Conservation (phyloP, 306 rosid species). For the Sicyos baderoa region DNA sequence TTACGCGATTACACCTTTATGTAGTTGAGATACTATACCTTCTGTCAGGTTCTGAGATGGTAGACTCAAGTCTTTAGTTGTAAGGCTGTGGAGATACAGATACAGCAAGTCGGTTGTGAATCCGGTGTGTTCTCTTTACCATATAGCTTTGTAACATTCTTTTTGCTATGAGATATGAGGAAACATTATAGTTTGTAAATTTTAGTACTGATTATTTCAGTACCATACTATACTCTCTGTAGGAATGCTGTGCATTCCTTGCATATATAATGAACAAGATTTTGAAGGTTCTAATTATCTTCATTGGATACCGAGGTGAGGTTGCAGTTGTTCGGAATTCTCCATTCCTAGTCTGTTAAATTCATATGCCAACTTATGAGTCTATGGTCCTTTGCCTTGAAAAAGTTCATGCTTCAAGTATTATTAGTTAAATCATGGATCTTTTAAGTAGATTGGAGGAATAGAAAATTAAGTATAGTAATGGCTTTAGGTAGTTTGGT, state of each 20-base stretch:
- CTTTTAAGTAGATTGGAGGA: neutral
- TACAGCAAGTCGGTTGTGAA: neutral
- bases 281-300: neutral
- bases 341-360: neutral
- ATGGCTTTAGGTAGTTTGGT: neutral
- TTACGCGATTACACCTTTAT: neutral
- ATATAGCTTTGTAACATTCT: neutral
- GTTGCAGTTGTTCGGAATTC: neutral
- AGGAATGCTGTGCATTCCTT: conserved; percentile 2
- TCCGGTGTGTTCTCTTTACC: neutral
- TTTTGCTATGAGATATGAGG: neutral
- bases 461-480: neutral
- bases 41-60: conserved; percentile 7
- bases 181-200: neutral
- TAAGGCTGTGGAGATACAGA: neutral
- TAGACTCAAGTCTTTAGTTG: neutral
- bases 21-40: neutral
- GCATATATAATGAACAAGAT: neutral
- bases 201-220: neutral
- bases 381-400: conserved; percentile 7
- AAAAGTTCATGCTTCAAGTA: too few species aligned
- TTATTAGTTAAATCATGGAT: too few species aligned
- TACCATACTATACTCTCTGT: neutral
- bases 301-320: neutral
- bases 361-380: neutral